Evolutionary conservation across 129 eudicot species (phyloP).

Genomic region (Tanacetum coccineum): DNA sequence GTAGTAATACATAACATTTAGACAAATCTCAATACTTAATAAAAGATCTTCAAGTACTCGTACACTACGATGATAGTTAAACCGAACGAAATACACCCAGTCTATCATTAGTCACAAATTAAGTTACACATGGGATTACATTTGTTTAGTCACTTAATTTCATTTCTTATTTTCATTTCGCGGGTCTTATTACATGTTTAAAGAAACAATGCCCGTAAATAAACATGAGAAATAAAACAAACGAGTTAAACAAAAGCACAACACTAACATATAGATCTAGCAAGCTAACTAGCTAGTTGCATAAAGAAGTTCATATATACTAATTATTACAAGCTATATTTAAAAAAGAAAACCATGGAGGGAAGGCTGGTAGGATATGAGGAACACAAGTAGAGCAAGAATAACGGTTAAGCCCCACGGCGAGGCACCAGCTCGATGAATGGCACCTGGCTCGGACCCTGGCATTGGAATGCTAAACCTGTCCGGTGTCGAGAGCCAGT

Average conservation of each 20-base stretch:
- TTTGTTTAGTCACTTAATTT: no score
- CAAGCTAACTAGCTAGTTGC: not conserved
- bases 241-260: not conserved
- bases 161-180: not conserved
- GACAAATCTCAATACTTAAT: no score
- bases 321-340: not conserved
- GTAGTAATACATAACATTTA: no score
- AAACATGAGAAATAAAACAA: not conserved
- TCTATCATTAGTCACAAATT: no score
- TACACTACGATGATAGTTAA: no score
- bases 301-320: not conserved
- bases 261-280: not conserved
- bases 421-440: constrained; percentile 39
- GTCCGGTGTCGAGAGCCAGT: constrained; percentile 33
- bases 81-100: no score
- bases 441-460: constrained; percentile 39
- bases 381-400: constrained; percentile 33
- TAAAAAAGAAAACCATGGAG: constrained; percentile 29
- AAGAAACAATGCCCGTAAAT: not conserved
- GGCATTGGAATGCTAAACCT: constrained; percentile 30
- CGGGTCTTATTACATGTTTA: not conserved
- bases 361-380: constrained; percentile 38
- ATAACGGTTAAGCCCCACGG: constrained; percentile 42
- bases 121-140: no score
- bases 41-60: no score